These are phyloP conservation scores for Bretziella fagacearum DNA, from an alignment of 2,329 filamentous ascomycete species.

Conservation along the genomic window DNA sequence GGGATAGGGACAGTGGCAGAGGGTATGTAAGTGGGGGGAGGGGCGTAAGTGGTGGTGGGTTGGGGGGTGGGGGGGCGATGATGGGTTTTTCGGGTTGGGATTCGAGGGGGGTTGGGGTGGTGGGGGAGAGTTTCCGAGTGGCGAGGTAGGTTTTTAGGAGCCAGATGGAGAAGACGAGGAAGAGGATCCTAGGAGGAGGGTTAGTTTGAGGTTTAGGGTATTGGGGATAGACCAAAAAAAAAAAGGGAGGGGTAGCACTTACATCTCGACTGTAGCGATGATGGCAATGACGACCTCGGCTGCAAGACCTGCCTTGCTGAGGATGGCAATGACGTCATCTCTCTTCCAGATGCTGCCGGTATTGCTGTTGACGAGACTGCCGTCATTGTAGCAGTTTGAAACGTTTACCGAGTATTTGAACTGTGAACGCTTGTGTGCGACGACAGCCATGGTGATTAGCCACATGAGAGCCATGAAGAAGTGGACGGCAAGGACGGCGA, in stretches of 20 bases:
- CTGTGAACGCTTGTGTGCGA: conserved; percentile 24
- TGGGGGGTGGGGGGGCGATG: neutral
- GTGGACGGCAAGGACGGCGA: conserved; percentile 29
- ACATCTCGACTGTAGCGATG: conserved; percentile 29
- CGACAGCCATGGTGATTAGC: conserved; percentile 27
- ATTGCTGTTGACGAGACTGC: conserved; percentile 25
- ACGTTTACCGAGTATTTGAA: conserved; percentile 23
- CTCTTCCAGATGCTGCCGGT: conserved; percentile 19
- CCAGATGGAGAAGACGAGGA: conserved; percentile 24
- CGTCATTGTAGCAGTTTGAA: conserved; percentile 22
- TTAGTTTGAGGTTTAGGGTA: neutral
- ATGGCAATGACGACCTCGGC: conserved; percentile 27
- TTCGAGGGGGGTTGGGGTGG: conserved; percentile 16
- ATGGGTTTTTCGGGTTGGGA: conserved; percentile 8
- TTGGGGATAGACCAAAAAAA: too few relatives aligned
- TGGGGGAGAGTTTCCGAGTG: conserved; percentile 23
- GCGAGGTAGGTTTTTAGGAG: conserved; percentile 22
- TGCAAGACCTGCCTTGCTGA: conserved; percentile 22
- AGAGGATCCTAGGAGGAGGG: conserved; percentile 23
- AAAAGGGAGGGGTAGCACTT: conserved; percentile 14
- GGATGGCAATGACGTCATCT: conserved; percentile 19
- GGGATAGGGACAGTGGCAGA: neutral
- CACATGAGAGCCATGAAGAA: conserved; percentile 30
- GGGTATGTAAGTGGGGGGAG: neutral
- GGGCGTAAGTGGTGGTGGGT: neutral